phyloP scores from a whole-genome alignment of 176 grass and related monocot species.

The Panicum miliaceum region DNA sequence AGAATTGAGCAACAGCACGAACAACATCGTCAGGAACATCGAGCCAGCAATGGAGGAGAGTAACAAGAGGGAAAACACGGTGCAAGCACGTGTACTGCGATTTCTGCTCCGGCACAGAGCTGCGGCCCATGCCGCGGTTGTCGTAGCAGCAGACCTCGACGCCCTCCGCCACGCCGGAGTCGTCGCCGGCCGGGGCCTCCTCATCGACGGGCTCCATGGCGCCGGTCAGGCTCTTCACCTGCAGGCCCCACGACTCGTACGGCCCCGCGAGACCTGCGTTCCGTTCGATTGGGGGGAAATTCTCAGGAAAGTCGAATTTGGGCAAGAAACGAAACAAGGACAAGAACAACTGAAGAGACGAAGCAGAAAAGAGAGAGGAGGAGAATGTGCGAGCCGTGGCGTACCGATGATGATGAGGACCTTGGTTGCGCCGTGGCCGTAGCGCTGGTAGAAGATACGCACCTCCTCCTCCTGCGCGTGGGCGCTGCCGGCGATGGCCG shows the following conservation, averaged over 20 bases:
- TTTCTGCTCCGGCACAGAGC: constrained; percentile 61
- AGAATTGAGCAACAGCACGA: not conserved
- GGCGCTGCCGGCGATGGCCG: constrained; percentile 28
- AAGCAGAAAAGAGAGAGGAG: not conserved
- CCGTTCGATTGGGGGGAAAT: not conserved
- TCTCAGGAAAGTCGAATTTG: not conserved
- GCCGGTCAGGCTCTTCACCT: constrained; percentile 73
- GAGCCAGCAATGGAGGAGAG: not conserved
- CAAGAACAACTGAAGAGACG: not conserved
- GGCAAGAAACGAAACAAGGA: not conserved
- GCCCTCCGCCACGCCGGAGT: constrained; percentile 44
- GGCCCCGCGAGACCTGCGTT: constrained; percentile 72
- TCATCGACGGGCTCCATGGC: constrained; percentile 55
- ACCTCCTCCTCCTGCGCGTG: constrained; percentile 21
- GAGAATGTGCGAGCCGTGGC: not conserved
- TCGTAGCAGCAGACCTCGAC: constrained; percentile 87
- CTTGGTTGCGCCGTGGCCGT: constrained; percentile 72
- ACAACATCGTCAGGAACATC: not conserved
- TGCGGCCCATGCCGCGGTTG: constrained; percentile 77
- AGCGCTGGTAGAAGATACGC: constrained; percentile 71
- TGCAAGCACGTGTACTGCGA: constrained; percentile 67
- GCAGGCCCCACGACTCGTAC: constrained; percentile 73
- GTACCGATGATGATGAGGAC: constrained; percentile 77
- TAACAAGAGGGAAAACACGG: too few species aligned
- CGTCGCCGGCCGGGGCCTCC: constrained; percentile 41